Evolutionary conservation across 164 flowering plant genomes (phyloP).

Genomic region (Tetrastigma voinierianum): DNA sequence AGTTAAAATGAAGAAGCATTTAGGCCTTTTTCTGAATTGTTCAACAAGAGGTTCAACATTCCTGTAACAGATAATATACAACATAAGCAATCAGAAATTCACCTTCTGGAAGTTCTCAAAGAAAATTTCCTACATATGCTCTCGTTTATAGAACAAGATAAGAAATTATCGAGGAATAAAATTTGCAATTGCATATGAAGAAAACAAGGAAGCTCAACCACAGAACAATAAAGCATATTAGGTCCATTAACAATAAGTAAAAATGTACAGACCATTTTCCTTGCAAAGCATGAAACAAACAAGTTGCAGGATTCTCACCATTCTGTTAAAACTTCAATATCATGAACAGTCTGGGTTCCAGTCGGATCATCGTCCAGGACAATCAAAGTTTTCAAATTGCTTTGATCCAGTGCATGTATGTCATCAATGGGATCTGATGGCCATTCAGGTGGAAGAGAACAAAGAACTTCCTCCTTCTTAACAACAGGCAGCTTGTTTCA

Average conservation of each 20-base stretch:
- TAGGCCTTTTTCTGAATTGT: constrained; percentile 69
- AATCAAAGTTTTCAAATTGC: constrained; percentile 61
- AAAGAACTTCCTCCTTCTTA: constrained; percentile 58
- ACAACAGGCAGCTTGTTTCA: constrained; percentile 65
- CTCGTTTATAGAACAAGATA: background rate
- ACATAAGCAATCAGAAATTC: background rate
- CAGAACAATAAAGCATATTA: background rate
- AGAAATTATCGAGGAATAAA: background rate
- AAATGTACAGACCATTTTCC: background rate
- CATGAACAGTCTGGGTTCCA: constrained; percentile 99
- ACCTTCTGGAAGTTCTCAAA: background rate
- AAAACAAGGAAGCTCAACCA: background rate
- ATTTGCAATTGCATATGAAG: background rate
- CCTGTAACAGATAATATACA: constrained; percentile 44
- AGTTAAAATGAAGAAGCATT: constrained; percentile 94
- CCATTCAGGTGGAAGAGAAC: constrained; percentile 92
- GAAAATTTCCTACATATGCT: background rate
- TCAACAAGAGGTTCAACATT: constrained; percentile 66
- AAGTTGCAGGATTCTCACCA: constrained; percentile 48
- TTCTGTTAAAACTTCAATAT: constrained; percentile 92
- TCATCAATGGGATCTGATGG: constrained; percentile 68
- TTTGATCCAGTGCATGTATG: constrained; percentile 46
- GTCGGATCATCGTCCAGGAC: constrained; percentile 99
- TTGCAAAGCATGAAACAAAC: no score
- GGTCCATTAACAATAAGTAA: background rate